Evolutionary conservation across 2,329 filamentous ascomycete species (phyloP).

Genomic region (Aspergillus spinulosporus): DNA sequence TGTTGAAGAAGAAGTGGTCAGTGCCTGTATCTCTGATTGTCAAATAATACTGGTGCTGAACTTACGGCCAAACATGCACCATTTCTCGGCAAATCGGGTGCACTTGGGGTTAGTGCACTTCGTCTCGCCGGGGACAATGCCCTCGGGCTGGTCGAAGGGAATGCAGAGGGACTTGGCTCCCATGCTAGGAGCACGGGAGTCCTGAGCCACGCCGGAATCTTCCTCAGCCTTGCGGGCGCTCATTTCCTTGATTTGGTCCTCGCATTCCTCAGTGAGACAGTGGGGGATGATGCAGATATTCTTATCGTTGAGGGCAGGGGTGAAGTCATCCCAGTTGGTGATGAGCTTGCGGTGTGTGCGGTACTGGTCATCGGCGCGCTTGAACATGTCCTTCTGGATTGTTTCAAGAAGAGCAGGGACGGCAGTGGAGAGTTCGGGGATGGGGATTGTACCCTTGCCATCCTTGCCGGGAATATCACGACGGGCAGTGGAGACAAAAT

Average conservation of each 20-base stretch:
- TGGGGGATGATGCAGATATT: slow-evolving; percentile 91
- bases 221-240: slow-evolving; percentile 70
- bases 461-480: slow-evolving; percentile 68
- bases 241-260: slow-evolving; percentile 92
- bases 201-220: slow-evolving; percentile 66
- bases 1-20: slow-evolving; percentile 14
- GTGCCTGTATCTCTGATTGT: background rate
- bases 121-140: slow-evolving; percentile 74
- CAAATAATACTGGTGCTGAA: background rate
- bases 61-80: slow-evolving; percentile 87
- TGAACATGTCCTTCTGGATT: slow-evolving; percentile 81
- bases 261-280: slow-evolving; percentile 80
- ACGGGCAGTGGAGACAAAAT: slow-evolving; percentile 79
- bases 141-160: slow-evolving; percentile 82
- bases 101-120: slow-evolving; percentile 93
- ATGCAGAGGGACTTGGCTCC: slow-evolving; percentile 75
- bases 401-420: slow-evolving; percentile 81
- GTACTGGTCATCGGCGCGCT: slow-evolving; percentile 75
- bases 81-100: slow-evolving; percentile 71
- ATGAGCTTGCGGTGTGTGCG: slow-evolving; percentile 76
- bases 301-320: slow-evolving; percentile 85
- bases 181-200: slow-evolving; percentile 73
- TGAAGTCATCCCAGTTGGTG: slow-evolving; percentile 86
- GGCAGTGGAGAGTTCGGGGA: slow-evolving; percentile 70
- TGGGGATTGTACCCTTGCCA: slow-evolving; percentile 76